Evolutionary conservation across 1,284 basidiomycete genomes (phyloP).

Genomic region (Ganoderma lucidum): DNA sequence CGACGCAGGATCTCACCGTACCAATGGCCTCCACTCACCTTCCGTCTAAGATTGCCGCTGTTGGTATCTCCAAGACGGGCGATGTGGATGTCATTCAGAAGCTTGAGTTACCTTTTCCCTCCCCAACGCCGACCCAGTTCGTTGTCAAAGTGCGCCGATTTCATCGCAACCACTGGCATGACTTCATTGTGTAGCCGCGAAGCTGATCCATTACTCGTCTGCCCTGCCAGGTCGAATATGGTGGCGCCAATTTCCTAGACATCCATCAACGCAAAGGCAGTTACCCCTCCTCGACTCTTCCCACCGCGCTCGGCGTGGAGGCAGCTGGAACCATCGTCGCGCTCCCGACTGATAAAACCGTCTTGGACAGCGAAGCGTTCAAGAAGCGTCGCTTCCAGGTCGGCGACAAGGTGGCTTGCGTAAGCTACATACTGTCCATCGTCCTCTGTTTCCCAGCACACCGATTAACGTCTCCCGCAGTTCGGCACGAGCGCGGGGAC

Average conservation of each 20-base stretch:
- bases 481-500: conserved; percentile 52
- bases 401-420: conserved; percentile 71
- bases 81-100: conserved; percentile 84
- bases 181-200: not conserved
- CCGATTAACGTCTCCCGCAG: not conserved
- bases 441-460: not conserved
- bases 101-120: conserved; percentile 65
- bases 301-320: conserved; percentile 84
- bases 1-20: not conserved
- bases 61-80: conserved; percentile 69
- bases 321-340: conserved; percentile 78
- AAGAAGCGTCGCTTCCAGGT: conserved; percentile 64
- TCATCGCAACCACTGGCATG: not conserved
- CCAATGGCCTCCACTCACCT: conserved; percentile 47
- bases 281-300: conserved; percentile 67
- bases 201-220: not conserved
- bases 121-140: conserved; percentile 70
- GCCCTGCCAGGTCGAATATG: conserved; percentile 59
- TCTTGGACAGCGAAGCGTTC: conserved; percentile 64
- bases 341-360: conserved; percentile 67
- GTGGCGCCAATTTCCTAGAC: conserved; percentile 89
- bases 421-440: conserved; percentile 44
- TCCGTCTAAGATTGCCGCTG: conserved; percentile 61
- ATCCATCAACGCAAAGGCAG: conserved; percentile 61
- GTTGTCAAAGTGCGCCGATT: conserved; percentile 73